A percentile compares a stretch with the other conserved stretches of the same genome.
These are phyloP conservation scores for Hypoxylon cercidicola DNA, from an alignment of 495 filamentous ascomycete genomes.

Conservation along the genomic window DNA sequence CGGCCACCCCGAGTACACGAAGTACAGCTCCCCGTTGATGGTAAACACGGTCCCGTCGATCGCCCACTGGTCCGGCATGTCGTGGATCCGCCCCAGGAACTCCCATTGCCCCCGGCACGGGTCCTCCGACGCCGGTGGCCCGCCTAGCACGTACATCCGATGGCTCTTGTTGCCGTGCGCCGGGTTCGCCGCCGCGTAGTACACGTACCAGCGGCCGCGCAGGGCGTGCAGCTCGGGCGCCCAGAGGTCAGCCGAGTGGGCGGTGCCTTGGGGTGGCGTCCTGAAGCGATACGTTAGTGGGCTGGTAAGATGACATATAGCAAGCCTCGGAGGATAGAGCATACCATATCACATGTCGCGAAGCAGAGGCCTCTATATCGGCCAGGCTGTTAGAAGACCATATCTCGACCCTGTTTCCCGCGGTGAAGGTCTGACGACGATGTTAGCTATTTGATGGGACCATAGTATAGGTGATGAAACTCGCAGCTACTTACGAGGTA, in stretches of 20 bases:
- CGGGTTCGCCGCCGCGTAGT: slow-evolving; percentile 45
- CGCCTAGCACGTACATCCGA: slow-evolving; percentile 48
- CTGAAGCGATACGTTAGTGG: slow-evolving; percentile 24
- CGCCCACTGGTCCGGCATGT: slow-evolving; percentile 47
- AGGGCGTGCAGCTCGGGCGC: slow-evolving; percentile 47
- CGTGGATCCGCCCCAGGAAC: slow-evolving; percentile 43
- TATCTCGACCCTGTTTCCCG: slow-evolving; percentile 47
- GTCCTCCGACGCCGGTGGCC: slow-evolving; percentile 34
- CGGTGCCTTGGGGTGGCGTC: slow-evolving; percentile 44
- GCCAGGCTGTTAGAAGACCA: slow-evolving; percentile 45
- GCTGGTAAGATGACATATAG: neutral
- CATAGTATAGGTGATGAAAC: neutral
- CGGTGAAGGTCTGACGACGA: slow-evolving; percentile 42
- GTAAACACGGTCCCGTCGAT: slow-evolving; percentile 48
- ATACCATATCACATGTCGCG: slow-evolving; percentile 47
- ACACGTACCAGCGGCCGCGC: slow-evolving; percentile 48
- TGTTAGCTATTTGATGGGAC: slow-evolving; percentile 7
- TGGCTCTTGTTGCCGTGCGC: slow-evolving; percentile 44
- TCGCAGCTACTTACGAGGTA: slow-evolving; percentile 36
- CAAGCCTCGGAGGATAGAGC: neutral
- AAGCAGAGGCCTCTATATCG: slow-evolving; percentile 43
- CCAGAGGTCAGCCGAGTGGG: slow-evolving; percentile 48
- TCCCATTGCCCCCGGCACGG: slow-evolving; percentile 45
- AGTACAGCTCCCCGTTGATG: slow-evolving; percentile 39
- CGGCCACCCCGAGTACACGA: slow-evolving; percentile 48